Evolutionary conservation across 352 stramenopile genomes (phyloP).

Genomic region (Phytophthora pluvialis): DNA sequence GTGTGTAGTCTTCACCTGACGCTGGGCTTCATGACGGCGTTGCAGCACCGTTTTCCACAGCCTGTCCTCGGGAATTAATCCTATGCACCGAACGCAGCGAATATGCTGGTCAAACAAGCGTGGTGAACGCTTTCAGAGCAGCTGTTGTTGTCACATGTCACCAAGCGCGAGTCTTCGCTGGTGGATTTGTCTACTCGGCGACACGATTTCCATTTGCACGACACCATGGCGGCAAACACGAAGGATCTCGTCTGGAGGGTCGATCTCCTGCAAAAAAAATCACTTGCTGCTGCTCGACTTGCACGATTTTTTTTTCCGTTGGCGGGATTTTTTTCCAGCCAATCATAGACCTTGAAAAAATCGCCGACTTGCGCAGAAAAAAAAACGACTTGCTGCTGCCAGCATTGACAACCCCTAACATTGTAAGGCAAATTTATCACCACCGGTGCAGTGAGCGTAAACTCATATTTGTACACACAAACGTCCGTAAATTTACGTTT

Average conservation of each 20-base stretch:
- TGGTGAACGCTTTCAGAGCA: background rate
- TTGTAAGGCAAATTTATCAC: too few species aligned
- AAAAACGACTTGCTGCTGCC: background rate
- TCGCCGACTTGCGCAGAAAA: background rate
- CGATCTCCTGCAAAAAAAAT: background rate
- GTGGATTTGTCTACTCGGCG: background rate
- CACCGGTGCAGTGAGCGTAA: too few species aligned
- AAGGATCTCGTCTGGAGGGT: too few species aligned
- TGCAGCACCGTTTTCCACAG: constrained; percentile 10
- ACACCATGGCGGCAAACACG: background rate
- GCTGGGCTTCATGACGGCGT: constrained; percentile 4
- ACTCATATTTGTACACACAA: too few species aligned
- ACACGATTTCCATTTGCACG: background rate
- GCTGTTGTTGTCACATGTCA: background rate
- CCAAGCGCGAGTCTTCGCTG: background rate
- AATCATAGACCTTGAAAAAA: background rate
- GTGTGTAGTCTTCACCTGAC: background rate
- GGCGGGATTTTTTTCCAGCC: background rate
- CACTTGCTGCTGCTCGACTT: background rate
- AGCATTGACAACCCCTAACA: too few species aligned
- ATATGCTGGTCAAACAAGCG: constrained; percentile 9
- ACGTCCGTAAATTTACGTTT: too few species aligned
- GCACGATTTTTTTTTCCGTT: background rate
- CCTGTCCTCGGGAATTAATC: background rate
- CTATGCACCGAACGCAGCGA: background rate